Percentiles rank a stretch among this genome's conserved stretches.
phyloP scores from a whole-genome alignment of 1,284 basidiomycete species.

The Cryptococcus floricola region DNA sequence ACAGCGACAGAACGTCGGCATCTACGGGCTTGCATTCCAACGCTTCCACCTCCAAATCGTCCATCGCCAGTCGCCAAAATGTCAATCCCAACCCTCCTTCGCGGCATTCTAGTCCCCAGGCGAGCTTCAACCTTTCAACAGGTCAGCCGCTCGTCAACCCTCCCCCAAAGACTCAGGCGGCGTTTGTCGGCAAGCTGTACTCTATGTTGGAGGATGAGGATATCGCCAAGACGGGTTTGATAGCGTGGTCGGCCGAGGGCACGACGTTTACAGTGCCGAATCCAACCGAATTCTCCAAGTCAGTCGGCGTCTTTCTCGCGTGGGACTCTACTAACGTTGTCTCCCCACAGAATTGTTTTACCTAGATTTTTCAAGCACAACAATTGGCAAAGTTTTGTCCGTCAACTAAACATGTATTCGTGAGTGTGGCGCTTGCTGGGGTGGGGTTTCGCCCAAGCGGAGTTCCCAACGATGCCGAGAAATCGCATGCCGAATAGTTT shows the following conservation, averaged over 20 bases:
- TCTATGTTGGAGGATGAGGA: constrained; percentile 49
- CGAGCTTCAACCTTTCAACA: constrained; percentile 24
- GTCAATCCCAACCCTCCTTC: constrained; percentile 5
- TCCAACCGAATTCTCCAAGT: constrained; percentile 49
- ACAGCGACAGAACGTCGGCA: background rate
- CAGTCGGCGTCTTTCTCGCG: constrained; percentile 13
- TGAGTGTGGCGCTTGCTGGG: constrained; percentile 16
- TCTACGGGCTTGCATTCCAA: background rate
- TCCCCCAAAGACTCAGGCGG: constrained; percentile 45
- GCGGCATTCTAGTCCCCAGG: constrained; percentile 20
- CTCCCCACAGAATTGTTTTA: constrained; percentile 36
- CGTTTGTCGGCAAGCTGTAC: constrained; percentile 49
- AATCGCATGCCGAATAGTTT: background rate
- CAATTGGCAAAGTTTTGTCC: constrained; percentile 52
- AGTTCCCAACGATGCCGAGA: too few species aligned
- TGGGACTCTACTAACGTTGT: background rate
- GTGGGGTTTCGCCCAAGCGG: too few species aligned
- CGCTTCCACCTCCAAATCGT: constrained; percentile 3
- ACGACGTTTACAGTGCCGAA: constrained; percentile 49
- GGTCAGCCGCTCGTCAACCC: constrained; percentile 36
- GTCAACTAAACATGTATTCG: constrained; percentile 53
- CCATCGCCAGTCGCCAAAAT: constrained; percentile 2
- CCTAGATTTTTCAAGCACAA: constrained; percentile 52
- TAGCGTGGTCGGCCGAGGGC: constrained; percentile 48
- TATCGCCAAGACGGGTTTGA: constrained; percentile 41